These are phyloP conservation scores for Euphrasia arctica DNA, from an alignment of 305 asterid species.

Conservation along the genomic window DNA sequence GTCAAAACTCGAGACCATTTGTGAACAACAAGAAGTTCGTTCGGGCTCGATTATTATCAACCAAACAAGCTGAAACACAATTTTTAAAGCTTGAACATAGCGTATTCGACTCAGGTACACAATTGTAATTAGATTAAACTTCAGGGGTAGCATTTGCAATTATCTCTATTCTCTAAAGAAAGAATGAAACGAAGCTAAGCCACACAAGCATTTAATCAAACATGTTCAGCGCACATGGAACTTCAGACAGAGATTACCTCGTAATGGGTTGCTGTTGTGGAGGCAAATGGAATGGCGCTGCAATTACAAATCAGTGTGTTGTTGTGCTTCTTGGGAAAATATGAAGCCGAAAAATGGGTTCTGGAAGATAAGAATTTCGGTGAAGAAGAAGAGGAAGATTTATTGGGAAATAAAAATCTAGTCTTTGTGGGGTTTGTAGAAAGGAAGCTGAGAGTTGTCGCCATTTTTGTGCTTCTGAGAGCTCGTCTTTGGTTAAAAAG, in stretches of 20 bases:
- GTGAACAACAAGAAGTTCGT: too few relatives aligned
- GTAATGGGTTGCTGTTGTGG: constrained; percentile 58
- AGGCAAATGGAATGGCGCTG: constrained; percentile 45
- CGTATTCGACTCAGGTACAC: too few relatives aligned
- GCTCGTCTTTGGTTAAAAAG: constrained; percentile 13
- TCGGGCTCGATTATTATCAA: too few relatives aligned
- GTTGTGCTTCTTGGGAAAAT: constrained; percentile 31
- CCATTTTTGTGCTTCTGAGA: constrained; percentile 27
- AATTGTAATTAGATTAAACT: too few relatives aligned
- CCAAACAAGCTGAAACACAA: too few relatives aligned
- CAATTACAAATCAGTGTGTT: constrained; percentile 31
- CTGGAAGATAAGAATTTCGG: constrained; percentile 24
- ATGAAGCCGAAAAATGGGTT: constrained; percentile 27
- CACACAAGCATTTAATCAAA: too few relatives aligned
- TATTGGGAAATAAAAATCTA: constrained; percentile 16
- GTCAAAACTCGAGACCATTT: not conserved
- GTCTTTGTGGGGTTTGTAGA: constrained; percentile 32
- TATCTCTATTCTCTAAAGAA: too few relatives aligned
- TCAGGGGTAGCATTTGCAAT: too few relatives aligned
- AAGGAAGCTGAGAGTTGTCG: constrained; percentile 32
- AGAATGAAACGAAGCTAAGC: not conserved
- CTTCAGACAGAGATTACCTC: constrained; percentile 49
- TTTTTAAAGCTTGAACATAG: too few relatives aligned
- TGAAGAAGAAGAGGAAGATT: constrained; percentile 11
- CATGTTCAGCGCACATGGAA: too few relatives aligned